These are phyloP conservation scores for Phytopythium boreale DNA, from an alignment of 352 stramenopile species.

Conservation along the genomic window DNA sequence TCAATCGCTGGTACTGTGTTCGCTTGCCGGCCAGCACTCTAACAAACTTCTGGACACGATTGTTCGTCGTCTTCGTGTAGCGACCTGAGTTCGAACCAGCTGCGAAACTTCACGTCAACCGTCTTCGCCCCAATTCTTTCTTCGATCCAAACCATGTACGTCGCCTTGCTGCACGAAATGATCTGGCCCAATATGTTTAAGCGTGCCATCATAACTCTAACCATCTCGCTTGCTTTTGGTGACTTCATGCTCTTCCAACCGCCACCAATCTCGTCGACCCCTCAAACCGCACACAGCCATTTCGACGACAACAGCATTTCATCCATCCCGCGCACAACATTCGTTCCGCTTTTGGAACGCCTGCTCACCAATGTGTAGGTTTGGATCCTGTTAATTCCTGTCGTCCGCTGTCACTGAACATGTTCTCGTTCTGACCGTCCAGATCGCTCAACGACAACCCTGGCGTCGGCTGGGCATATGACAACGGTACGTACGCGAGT, in stretches of 20 bases:
- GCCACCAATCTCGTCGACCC: no score
- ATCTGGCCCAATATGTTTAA: no score
- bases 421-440: not conserved
- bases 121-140: slow-evolving; percentile 45
- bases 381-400: no score
- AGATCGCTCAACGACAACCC: slow-evolving; percentile 54
- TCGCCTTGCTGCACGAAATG: not conserved
- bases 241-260: no score
- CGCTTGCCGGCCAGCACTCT: not conserved
- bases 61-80: slow-evolving; percentile 15
- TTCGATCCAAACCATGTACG: slow-evolving; percentile 53
- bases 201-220: not conserved
- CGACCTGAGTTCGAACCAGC: slow-evolving; percentile 51
- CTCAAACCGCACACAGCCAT: slow-evolving; percentile 20
- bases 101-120: slow-evolving; percentile 51
- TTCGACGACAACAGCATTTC: slow-evolving; percentile 60
- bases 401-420: not conserved
- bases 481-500: slow-evolving; percentile 29
- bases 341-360: slow-evolving; percentile 39
- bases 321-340: slow-evolving; percentile 54
- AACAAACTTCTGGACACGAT: not conserved
- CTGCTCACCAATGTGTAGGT: slow-evolving; percentile 49
- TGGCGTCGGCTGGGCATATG: slow-evolving; percentile 34
- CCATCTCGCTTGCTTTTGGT: not conserved
- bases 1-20: slow-evolving; percentile 1